Evolutionary conservation across 345 rosid species (phyloP), one percentile per base, ranked within the genome.

Genomic region (Syzygium oleosum): DNA sequence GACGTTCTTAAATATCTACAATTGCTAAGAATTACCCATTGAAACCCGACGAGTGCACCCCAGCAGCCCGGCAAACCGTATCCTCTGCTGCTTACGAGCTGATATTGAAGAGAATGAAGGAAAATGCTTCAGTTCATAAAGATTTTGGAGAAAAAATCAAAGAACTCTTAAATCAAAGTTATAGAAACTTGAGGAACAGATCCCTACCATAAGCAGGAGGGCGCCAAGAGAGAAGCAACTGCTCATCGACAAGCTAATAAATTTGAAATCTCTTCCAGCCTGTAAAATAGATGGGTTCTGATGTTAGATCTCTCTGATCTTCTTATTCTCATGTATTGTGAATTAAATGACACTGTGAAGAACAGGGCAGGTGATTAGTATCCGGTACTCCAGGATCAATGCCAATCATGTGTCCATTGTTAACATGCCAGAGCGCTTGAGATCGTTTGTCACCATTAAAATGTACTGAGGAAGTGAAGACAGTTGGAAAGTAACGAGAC

Each of bases 231-330:
- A 91, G 53, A 94, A 92, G 94, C 99, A 98, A 90, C 97, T 97
- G 8, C 92, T 92, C 96, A 93, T 96, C 12, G 98, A 90, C 85
- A 96, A 79, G 92, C 99, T 94, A 52, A 95, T 88, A 87, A 90
- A 98, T 90, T 90, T 95, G 87, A 96, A 96, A 89, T 98, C 99
- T 87, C 99, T 92, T 87, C 98, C 98, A 14, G 99, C 99, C 99
- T 98, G 93, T 90, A 90, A 22, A 31, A 87, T 84, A 55, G 83
- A 87, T 46, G 51, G 58, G 25, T 29, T 51, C 49, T 73, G 80
- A 17, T 9, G 49, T 73, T 73, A 34, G 46, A 63, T 27, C 41
- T 43, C 87, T 51, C 87, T 54, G 38, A 56, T 56, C 38, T 34
- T 73, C 80, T 73, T 38, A 25, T 34, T 73, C 49, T 73, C 12